Evolutionary conservation across 257 asterid species (phyloP), one percentile per base, ranked within the genome.

Genomic region (Rauvolfia tetraphylla): DNA sequence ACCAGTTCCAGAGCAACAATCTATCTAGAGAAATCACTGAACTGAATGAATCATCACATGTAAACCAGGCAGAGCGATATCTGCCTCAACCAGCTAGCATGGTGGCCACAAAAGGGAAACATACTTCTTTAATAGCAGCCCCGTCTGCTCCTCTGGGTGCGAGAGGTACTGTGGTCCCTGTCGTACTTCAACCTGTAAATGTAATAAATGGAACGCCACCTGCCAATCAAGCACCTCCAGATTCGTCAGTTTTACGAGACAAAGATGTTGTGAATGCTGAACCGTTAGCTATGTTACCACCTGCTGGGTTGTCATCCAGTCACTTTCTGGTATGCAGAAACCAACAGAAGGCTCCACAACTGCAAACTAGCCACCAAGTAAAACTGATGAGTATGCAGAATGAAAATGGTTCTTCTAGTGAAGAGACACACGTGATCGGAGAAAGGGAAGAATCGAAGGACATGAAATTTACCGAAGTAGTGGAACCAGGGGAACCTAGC

Each of bases 141-240:
- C 84, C 90, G n/a, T 83, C 86, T 41, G 83, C 84, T 44, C 86
- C 85, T 75, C 83, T 79, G 76, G 91, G 92, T 38, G 85, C 54
- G 34, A 81, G 92, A 68, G 97, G 95, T 31, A 77, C 76, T 31
- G 76, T 77, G 59, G 76, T 71, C 15, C 81, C 81, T 11, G 81
- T 77, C 18, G 56, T 71, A 6, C 53, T 78, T 12, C 77, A 78
- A 31, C 81, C 81, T 58, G 65, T 49, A 23, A 72, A 46, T 78
- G 57, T 44, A 14, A 36, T 68, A 23, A 71, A 51, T 62, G 77
- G 72, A 23, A 63, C 34, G 7, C 71, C 65, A 31, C 56, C 81
- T 22, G 5, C 82, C 54, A 73, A 73, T 81, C 85, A 79, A 75
- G 46, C 42, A 34, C 74, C 77, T 68, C 71, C 81, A 22, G 82